Conservation (phyloP, 805 yeast species). For the Wickerhamiella azymoides region DNA sequence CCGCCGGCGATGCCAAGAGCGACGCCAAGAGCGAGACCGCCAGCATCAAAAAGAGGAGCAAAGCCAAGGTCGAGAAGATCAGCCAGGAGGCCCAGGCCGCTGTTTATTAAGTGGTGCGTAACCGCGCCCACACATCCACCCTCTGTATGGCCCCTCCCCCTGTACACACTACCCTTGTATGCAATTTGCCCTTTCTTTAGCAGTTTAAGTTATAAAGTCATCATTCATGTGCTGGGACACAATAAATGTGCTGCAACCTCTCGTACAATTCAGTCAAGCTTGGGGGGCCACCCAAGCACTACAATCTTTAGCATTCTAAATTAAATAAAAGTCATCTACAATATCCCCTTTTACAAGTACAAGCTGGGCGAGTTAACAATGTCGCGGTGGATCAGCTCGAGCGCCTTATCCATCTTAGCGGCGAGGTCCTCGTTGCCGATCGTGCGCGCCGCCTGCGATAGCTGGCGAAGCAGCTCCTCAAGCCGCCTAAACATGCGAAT, state of each 20-base stretch:
- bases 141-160: too few relatives aligned
- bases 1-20: background rate
- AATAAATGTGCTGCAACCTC: too few relatives aligned
- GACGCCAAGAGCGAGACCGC: background rate
- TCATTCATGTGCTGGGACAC: too few relatives aligned
- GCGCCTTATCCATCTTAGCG: constrained; percentile 75
- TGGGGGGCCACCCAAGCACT: too few relatives aligned
- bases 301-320: background rate
- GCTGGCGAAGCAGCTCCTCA: constrained; percentile 84
- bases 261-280: too few relatives aligned
- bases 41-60: background rate
- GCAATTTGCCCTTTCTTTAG: too few relatives aligned
- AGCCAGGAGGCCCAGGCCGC: constrained; percentile 2
- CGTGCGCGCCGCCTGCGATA: constrained; percentile 82
- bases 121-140: too few relatives aligned
- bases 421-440: constrained; percentile 82
- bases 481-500: constrained; percentile 89
- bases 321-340: too few relatives aligned
- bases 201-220: too few relatives aligned
- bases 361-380: constrained; percentile 93
- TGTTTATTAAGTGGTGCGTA: constrained; percentile 2
- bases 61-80: constrained; percentile 4
- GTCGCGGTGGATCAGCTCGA: constrained; percentile 83
- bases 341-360: constrained; percentile 42
- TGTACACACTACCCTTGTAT: too few relatives aligned